phyloP scores from a whole-genome alignment of 139 green algal species.

The Micromonas pusilla region DNA sequence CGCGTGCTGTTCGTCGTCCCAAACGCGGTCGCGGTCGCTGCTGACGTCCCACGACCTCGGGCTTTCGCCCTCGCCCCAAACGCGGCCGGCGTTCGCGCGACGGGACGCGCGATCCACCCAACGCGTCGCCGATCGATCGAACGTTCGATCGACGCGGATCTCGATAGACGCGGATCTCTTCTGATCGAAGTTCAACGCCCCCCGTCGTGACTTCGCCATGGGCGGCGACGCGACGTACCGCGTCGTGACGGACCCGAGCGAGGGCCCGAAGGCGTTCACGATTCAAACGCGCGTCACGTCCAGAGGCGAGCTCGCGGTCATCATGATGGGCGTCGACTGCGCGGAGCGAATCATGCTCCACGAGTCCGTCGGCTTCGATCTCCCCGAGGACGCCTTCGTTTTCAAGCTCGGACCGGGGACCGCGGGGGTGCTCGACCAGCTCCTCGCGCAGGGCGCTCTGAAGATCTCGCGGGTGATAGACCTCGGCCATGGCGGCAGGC shows the following conservation, averaged over 20 bases:
- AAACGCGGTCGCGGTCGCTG: too few relatives aligned
- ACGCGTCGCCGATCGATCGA: background rate
- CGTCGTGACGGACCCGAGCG: background rate
- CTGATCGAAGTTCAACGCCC: background rate
- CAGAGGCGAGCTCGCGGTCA: background rate
- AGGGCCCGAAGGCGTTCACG: background rate
- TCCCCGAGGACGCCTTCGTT: background rate
- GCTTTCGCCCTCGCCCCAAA: too few relatives aligned
- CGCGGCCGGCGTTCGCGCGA: background rate
- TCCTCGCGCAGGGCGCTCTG: background rate
- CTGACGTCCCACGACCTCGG: too few relatives aligned
- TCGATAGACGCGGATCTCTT: background rate
- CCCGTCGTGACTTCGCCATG: background rate
- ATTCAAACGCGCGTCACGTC: conserved; percentile 5
- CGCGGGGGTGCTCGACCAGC: background rate
- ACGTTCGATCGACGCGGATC: background rate
- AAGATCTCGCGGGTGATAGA: background rate
- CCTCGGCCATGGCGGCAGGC: background rate
- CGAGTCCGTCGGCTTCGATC: background rate
- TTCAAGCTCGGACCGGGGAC: background rate
- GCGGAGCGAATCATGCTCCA: background rate
- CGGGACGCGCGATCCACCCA: background rate
- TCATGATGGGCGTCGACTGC: background rate
- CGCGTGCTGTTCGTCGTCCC: too few relatives aligned
- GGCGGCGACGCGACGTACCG: background rate